Base-by-base conservation (phyloP, 2,329 filamentous ascomycete species). In the Ustilaginoidea virens region DNA sequence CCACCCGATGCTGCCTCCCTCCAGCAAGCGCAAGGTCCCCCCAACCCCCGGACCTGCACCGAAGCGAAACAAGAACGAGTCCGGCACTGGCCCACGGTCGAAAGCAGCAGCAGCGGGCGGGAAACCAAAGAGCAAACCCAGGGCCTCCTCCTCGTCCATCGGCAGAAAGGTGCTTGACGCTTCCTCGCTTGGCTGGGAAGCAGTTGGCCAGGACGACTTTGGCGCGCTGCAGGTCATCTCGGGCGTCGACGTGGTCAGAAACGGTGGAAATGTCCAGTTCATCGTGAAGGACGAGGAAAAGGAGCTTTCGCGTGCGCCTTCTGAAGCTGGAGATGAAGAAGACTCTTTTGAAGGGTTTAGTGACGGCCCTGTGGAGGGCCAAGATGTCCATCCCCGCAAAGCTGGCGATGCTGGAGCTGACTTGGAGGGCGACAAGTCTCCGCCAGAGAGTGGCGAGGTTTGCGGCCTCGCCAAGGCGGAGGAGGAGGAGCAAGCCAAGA, bases 181-280 rank as follows among this genome's bases (percentile, higher is more conserved):
- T 17, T 52, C 62, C 36, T 53, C 62, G 2, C 52, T 77, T 24
- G 49, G 55, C 48, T 77, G 72, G 72, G 60, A 66, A 41, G 74
- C 87, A 25, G 82, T 94, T 55, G 81, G 81, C n/a, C 85, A 92
- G 39, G 90, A 92, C 38, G 90, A 90, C 0, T 94, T 98, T 51
- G 92, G 77, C 43, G 85, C 81, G 0, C 58, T 98, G 2, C 85
- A 98, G 45, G 86, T 96, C 44, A 77, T 96, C 26, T 81, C 92
- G 11, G 83, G 81, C 29, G 81, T 98, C 2, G 80, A 93, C 17
- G 65, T 98, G n/a, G 60, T 92, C 23, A 70, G 66, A 36, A 63
- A 76, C 17, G 73, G 72, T 6, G 56, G 63, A 29, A 63, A 57
- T 5, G 52, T 76, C 17, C 60, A 66, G 43, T 76, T 77, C 51